Base-by-base conservation (phyloP, 2,329 filamentous ascomycete species). In the Monosporascus sp. region DNA sequence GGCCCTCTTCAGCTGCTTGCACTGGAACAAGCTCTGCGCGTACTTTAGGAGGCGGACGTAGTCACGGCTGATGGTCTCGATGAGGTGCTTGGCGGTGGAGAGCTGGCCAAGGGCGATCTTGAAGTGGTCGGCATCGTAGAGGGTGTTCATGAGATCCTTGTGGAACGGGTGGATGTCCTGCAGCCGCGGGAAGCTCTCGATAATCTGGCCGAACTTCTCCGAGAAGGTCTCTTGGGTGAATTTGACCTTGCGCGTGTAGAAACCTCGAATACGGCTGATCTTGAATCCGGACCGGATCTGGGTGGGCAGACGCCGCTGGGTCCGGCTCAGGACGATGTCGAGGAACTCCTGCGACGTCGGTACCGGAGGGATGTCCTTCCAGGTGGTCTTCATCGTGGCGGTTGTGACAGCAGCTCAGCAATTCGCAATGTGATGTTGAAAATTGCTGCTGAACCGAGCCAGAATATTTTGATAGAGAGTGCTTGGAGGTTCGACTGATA, bases 81-180 rank as follows among this genome's bases (percentile, higher is more conserved):
- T 95, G 60, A 97, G 78, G 68, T 95, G 90, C 78, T 97, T 97
- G 50, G 94, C 94, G 5, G 94, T 97, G 44, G 91, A 95, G 46
- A 99, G 79, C 73, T 97, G 94, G 56, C 94, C 95, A 37, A 99
- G 87, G 37, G 95, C 94, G 66, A 99, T 97, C 65, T 89, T 86
- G 79, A 97, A 97, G 72, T 96, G 91, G 79, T 99, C 93, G 72
- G 91, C 90, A 84, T 97, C 93, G 79, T 97, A 99, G 46, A 99
- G 87, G 20, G 94, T 97, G 77, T 99, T 97, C 76, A 99, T 87
- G 68, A 95, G 78, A 75, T 91, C 87, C 76, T 88, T 64, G 45
- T 88, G 92, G 79, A 97, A 97, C 51, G 93, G 92, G 71, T 97
- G 93, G 69, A 97, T 93, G 70, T 99, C 94, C 70, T 91, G 86